Conservation (phyloP, 2,329 filamentous ascomycete genomes). For the Colletotrichum sp. region DNA sequence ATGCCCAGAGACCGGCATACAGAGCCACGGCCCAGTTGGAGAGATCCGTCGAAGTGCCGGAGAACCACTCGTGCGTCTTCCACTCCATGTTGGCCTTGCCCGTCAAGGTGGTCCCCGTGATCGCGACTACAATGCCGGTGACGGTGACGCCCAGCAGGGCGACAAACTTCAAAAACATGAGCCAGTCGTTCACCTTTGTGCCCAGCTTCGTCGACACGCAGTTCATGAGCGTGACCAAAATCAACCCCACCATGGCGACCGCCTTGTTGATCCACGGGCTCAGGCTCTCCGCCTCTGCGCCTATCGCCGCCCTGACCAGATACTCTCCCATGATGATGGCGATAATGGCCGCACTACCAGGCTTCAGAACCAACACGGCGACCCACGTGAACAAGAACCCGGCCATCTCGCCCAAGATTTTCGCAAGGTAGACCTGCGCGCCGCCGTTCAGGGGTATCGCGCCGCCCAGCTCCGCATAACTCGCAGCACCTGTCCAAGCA, state of each 20-base stretch:
- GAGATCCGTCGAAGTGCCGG: constrained; percentile 78
- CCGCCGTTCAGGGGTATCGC: constrained; percentile 96
- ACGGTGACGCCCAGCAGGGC: constrained; percentile 87
- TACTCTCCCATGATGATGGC: constrained; percentile 99
- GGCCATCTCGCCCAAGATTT: constrained; percentile 92
- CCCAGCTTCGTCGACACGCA: constrained; percentile 89
- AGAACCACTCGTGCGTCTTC: constrained; percentile 89
- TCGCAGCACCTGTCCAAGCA: constrained; percentile 94
- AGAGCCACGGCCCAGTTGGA: constrained; percentile 92
- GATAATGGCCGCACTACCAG: constrained; percentile 91
- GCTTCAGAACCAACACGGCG: constrained; percentile 91
- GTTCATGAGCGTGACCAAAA: constrained; percentile 83
- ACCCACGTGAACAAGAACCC: constrained; percentile 98
- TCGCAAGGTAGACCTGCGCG: constrained; percentile 90
- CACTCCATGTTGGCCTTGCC: constrained; percentile 81
- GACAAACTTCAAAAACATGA: constrained; percentile 98
- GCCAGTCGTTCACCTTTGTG: constrained; percentile 84
- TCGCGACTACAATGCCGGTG: constrained; percentile 86
- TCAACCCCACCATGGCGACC: constrained; percentile 78
- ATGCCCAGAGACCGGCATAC: constrained; percentile 96
- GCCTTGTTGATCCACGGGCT: constrained; percentile 90
- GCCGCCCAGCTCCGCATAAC: constrained; percentile 93
- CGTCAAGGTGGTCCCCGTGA: constrained; percentile 80
- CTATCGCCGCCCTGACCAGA: constrained; percentile 84
- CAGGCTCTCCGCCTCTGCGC: constrained; percentile 81